Conservation (phyloP, 768 basidiomycete species). For the Lactarius hengduanensis region DNA sequence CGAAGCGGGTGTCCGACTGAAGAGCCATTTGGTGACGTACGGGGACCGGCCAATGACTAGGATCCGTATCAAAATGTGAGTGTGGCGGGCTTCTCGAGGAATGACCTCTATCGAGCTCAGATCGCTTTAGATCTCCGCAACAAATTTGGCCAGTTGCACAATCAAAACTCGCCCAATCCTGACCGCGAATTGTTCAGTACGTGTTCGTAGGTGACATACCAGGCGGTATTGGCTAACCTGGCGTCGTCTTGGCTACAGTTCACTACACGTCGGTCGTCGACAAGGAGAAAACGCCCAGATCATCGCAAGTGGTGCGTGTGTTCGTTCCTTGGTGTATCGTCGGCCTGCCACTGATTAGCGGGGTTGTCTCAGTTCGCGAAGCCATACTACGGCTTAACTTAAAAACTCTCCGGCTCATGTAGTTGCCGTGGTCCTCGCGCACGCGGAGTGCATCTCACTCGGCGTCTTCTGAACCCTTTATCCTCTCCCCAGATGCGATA, state of each 20-base stretch:
- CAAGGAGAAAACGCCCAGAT: conserved; percentile 71
- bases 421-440: not conserved
- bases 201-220: conserved; percentile 30
- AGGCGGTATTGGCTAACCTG: conserved; percentile 7
- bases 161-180: conserved; percentile 64
- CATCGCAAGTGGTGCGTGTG: conserved; percentile 62
- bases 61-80: conserved; percentile 74
- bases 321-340: not conserved
- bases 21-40: conserved; percentile 67
- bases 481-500: conserved; percentile 2
- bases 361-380: conserved; percentile 46
- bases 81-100: not conserved
- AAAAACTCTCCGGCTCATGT: conserved; percentile 54
- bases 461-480: not conserved
- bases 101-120: conserved; percentile 4
- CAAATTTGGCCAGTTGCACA: conserved; percentile 71
- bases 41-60: conserved; percentile 76
- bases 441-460: not conserved
- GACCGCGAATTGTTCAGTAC: conserved; percentile 70
- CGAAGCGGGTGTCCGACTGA: conserved; percentile 69
- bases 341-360: not conserved
- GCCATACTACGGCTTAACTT: conserved; percentile 65
- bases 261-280: conserved; percentile 84
- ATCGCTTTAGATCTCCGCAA: conserved; percentile 59
- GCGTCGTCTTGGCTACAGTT: conserved; percentile 42